These are phyloP conservation scores for Diplodia mutila DNA, from an alignment of 2,329 filamentous ascomycete species.

Conservation along the genomic window DNA sequence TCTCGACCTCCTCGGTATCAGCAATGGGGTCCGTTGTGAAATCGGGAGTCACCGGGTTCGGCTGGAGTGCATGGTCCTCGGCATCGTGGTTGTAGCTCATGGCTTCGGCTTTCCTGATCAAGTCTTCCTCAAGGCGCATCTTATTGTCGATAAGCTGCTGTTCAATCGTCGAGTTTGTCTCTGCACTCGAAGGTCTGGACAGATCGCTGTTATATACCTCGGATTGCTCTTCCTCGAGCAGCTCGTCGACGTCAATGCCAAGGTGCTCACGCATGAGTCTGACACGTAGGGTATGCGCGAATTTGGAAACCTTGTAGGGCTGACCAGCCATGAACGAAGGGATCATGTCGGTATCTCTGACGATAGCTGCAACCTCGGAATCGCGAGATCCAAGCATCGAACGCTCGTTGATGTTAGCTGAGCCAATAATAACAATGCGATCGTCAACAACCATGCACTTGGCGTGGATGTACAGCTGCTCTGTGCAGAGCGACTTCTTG, in stretches of 20 bases:
- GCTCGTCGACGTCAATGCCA: constrained; percentile 90
- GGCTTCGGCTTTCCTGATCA: constrained; percentile 59
- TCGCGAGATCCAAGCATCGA: constrained; percentile 92
- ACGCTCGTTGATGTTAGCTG: constrained; percentile 97
- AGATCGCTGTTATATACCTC: constrained; percentile 63
- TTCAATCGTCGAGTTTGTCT: constrained; percentile 37
- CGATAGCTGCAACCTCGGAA: constrained; percentile 86
- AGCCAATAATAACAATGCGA: constrained; percentile 88
- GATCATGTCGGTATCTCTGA: constrained; percentile 91
- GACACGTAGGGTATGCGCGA: constrained; percentile 89
- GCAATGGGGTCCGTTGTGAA: constrained; percentile 59
- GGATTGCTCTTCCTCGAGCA: constrained; percentile 50
- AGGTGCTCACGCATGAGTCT: constrained; percentile 96
- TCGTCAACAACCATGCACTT: constrained; percentile 98
- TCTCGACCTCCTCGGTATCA: constrained; percentile 45
- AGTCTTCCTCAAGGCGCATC: constrained; percentile 57
- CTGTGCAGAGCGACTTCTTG: constrained; percentile 81
- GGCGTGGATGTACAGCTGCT: constrained; percentile 97
- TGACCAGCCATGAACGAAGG: constrained; percentile 88
- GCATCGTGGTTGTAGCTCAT: constrained; percentile 79
- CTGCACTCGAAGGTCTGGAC: constrained; percentile 56
- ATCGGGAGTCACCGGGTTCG: constrained; percentile 37
- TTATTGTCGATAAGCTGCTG: constrained; percentile 46
- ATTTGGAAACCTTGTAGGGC: constrained; percentile 87
- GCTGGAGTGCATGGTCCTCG: constrained; percentile 39